These are phyloP conservation scores for Hypsizygus marmoreus DNA, from an alignment of 768 basidiomycete species.

Conservation along the genomic window DNA sequence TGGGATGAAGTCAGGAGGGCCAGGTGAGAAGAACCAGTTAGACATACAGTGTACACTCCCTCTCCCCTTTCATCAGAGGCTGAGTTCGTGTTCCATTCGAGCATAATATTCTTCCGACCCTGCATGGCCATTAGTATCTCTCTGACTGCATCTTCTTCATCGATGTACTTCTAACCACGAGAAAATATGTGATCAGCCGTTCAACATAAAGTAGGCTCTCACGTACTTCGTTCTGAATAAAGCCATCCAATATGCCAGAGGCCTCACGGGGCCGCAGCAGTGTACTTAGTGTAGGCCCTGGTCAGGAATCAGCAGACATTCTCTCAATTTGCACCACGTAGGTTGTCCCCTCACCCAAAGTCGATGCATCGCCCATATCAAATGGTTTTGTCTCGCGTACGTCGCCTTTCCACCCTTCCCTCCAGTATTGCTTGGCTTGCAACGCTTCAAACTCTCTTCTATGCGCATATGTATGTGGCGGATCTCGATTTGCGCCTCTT, in stretches of 20 bases:
- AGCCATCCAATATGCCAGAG: slow-evolving; percentile 7
- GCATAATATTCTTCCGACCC: slow-evolving; percentile 64
- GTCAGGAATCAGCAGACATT: neutral
- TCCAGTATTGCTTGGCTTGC: slow-evolving; percentile 73
- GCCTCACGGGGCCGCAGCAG: slow-evolving; percentile 8
- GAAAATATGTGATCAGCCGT: neutral
- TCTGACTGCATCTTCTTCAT: slow-evolving; percentile 75
- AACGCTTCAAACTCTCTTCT: slow-evolving; percentile 64
- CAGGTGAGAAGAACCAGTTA: no score
- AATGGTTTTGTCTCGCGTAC: slow-evolving; percentile 42
- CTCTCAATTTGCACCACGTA: neutral
- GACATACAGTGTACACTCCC: slow-evolving; percentile 30
- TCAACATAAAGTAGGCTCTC: neutral
- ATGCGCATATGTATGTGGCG: slow-evolving; percentile 43
- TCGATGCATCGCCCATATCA: slow-evolving; percentile 70
- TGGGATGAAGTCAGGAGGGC: no score
- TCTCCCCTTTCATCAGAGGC: slow-evolving; percentile 15
- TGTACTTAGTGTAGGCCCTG: slow-evolving; percentile 21
- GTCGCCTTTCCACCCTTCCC: slow-evolving; percentile 60
- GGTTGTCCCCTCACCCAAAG: slow-evolving; percentile 51
- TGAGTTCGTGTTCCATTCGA: slow-evolving; percentile 35
- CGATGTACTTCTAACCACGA: slow-evolving; percentile 59
- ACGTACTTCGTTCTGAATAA: slow-evolving; percentile 20
- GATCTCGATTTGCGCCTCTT: slow-evolving; percentile 9
- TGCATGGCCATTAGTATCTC: slow-evolving; percentile 78